Conservation (phyloP, 1,284 basidiomycete species). For the Trametes sp. region DNA sequence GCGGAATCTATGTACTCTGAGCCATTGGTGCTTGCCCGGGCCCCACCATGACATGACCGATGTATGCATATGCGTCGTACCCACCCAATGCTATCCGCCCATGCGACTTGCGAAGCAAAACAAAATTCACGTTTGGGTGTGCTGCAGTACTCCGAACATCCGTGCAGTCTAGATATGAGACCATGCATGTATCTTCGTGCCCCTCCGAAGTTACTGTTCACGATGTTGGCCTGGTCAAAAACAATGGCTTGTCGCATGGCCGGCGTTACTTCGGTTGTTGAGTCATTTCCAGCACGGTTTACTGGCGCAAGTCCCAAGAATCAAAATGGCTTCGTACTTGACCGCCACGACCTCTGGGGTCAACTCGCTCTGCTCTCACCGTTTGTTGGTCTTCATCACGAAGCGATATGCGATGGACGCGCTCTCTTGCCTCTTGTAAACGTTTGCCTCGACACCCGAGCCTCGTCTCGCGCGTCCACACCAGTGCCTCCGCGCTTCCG, state of each 20-base stretch:
- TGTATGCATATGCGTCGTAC: slow-evolving; percentile 32
- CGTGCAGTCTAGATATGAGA: too few species aligned
- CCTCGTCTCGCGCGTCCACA: slow-evolving; percentile 16
- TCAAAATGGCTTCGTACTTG: too few species aligned
- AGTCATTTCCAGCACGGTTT: neutral
- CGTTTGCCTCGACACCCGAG: slow-evolving; percentile 9
- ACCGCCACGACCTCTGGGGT: neutral
- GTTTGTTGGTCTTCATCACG: neutral
- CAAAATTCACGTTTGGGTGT: neutral
- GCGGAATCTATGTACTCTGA: slow-evolving; percentile 32
- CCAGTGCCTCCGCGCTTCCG: slow-evolving; percentile 19
- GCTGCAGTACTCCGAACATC: neutral
- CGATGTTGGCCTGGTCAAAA: too few species aligned
- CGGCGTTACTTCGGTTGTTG: neutral
- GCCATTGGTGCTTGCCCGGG: slow-evolving; percentile 30
- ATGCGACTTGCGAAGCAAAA: slow-evolving; percentile 21
- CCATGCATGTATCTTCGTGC: too few species aligned
- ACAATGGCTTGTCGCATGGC: neutral
- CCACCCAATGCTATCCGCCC: slow-evolving; percentile 27
- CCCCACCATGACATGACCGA: slow-evolving; percentile 30
- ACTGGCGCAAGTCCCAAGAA: too few species aligned
- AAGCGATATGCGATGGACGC: slow-evolving; percentile 19
- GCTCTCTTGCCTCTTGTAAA: slow-evolving; percentile 1
- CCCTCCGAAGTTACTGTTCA: too few species aligned
- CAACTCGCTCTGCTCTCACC: neutral